Evolutionary conservation across 306 rosid species (phyloP), one percentile per base, ranked within the genome.

Genomic region (Quercus wislizeni): DNA sequence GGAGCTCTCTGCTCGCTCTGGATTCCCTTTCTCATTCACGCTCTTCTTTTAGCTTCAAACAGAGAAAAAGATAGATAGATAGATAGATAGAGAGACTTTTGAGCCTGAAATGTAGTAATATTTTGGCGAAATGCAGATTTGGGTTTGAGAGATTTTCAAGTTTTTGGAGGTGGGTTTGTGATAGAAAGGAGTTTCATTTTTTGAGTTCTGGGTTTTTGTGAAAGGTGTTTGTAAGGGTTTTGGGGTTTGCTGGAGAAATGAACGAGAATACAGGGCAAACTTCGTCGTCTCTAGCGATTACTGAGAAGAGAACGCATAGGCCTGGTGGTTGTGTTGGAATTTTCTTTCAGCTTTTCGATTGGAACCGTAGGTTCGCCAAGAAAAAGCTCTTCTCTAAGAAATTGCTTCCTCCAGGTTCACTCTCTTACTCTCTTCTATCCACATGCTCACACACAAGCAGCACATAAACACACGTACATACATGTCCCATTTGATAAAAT

Each of bases 331-430:
- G 97, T 74, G 87, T 74, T 63, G 97, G 98, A 25, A 90, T 94
- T 83, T 91, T 94, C 97, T 89, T 91, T 78, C 97, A 94, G 87
- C 97, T 94, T 74, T 85, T 94, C 71, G 97, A 94, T 80, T 94
- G 97, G 98, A 94, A 94, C 86, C 85, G 90, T 64, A 87, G 84
- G 78, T 88, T 94, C 33, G 86, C 93, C 67, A 91, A 91, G 93
- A 94, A 91, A 79, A 94, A 91, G 87, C 84, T 94, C 52, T 94
- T 91, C 91, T 88, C 98, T 62, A 88, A 75, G 89, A 94, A 88
- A 23, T 85, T 94, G 81, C 90, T 91, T 55, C 91, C 96, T 80
- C 88, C 94, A 78, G 94, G 98, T 94, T 43, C 73, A 86, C 46
- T 41, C 12, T 41, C 46, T 38, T 2, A 38, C 46, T 38, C 10